Conservation (phyloP, 2,329 filamentous ascomycete genomes). For the Whalleya microplaca region DNA sequence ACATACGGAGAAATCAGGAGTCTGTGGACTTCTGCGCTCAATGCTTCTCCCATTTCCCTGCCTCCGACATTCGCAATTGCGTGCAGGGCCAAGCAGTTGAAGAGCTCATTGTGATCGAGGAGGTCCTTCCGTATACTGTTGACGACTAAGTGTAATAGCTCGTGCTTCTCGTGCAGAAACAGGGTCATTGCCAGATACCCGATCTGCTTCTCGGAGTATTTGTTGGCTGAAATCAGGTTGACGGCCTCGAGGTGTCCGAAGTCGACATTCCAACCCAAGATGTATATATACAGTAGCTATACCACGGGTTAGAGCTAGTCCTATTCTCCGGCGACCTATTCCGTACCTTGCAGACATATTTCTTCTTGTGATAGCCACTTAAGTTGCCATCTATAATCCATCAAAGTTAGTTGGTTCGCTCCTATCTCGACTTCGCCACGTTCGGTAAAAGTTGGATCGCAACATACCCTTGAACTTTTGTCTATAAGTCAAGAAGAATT, state of each 20-base stretch:
- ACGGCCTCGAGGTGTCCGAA: slow-evolving; percentile 98
- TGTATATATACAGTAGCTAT: slow-evolving; percentile 94
- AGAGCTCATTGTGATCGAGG: slow-evolving; percentile 92
- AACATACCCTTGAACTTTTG: slow-evolving; percentile 88
- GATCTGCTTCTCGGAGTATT: slow-evolving; percentile 99
- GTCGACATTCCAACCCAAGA: slow-evolving; percentile 97
- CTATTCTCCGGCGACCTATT: slow-evolving; percentile 3
- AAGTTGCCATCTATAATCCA: slow-evolving; percentile 72
- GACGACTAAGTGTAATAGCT: slow-evolving; percentile 92
- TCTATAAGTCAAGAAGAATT: slow-evolving; percentile 43
- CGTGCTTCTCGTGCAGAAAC: slow-evolving; percentile 96
- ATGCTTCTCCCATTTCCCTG: slow-evolving; percentile 93
- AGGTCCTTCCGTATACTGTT: slow-evolving; percentile 98
- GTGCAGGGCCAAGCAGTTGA: slow-evolving; percentile 95
- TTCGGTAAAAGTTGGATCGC: slow-evolving; percentile 8
- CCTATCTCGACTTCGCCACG: slow-evolving; percentile 5
- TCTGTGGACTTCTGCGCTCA: slow-evolving; percentile 89
- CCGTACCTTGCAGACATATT: slow-evolving; percentile 95
- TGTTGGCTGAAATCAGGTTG: slow-evolving; percentile 93
- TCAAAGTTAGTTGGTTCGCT: slow-evolving; percentile 28
- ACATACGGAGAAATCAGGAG: slow-evolving; percentile 91
- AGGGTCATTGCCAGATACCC: slow-evolving; percentile 97
- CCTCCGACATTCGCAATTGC: slow-evolving; percentile 98
- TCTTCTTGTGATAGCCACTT: slow-evolving; percentile 98
- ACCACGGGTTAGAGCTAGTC: slow-evolving; percentile 29